phyloP scores from a whole-genome alignment of 208 protist species.

The Wallacemonas sp. region DNA sequence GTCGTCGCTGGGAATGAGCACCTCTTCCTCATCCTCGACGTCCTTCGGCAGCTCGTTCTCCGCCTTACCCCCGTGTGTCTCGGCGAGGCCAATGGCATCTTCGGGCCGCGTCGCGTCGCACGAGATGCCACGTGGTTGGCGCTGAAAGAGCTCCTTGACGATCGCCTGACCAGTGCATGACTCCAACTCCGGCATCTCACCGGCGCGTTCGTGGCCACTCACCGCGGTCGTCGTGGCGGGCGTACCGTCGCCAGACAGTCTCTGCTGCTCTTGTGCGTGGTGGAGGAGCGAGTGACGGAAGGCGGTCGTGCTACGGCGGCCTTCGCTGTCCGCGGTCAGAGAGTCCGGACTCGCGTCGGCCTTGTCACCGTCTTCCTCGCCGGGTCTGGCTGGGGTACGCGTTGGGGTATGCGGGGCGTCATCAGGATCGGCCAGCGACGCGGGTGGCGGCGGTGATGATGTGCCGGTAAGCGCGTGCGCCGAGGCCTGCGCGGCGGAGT shows the following conservation, averaged over 20 bases:
- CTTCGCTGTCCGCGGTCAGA: slow-evolving; percentile 34
- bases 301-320: slow-evolving; percentile 13
- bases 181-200: too few species aligned
- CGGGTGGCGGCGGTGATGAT: neutral
- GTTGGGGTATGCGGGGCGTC: neutral
- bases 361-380: neutral
- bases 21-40: neutral
- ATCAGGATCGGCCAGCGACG: too few species aligned
- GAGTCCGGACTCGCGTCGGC: slow-evolving; percentile 17
- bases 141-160: slow-evolving; percentile 12
- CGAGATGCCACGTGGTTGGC: slow-evolving; percentile 2
- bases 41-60: neutral
- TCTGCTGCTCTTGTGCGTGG: neutral
- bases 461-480: neutral
- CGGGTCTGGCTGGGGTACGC: neutral
- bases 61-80: too few species aligned
- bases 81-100: neutral
- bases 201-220: too few species aligned
- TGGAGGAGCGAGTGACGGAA: slow-evolving; percentile 5
- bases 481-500: too few species aligned
- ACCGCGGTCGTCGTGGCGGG: neutral
- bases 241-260: neutral
- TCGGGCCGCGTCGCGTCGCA: neutral
- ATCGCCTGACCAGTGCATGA: neutral
- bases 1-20: neutral